phyloP scores from a whole-genome alignment of 2,329 filamentous ascomycete species.

The Fusarium goolgardi region DNA sequence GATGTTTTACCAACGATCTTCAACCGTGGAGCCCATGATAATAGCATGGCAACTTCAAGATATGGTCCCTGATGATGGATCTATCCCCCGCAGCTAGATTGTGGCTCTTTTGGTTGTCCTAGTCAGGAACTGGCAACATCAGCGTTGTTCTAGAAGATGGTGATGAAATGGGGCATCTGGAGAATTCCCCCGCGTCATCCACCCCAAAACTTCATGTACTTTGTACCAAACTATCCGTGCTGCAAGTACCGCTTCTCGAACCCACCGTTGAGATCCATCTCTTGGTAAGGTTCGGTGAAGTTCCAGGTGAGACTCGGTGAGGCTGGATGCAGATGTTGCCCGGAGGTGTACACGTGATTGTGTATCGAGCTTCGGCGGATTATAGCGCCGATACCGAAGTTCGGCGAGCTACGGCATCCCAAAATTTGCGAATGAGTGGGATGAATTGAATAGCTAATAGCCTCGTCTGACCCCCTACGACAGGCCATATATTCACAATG shows the following conservation, averaged over 20 bases:
- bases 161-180: constrained; percentile 47
- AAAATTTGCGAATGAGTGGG: constrained; percentile 41
- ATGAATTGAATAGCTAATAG: constrained; percentile 40
- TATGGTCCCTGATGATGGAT: constrained; percentile 38
- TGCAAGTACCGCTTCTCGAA: constrained; percentile 46
- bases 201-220: constrained; percentile 43
- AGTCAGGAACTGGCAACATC: constrained; percentile 45
- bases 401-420: constrained; percentile 22
- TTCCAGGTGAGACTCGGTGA: constrained; percentile 25
- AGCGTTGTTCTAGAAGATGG: constrained; percentile 43
- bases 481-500: constrained; percentile 46
- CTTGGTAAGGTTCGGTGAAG: constrained; percentile 38
- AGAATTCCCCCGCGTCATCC: constrained; percentile 47
- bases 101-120: constrained; percentile 35
- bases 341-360: constrained; percentile 16
- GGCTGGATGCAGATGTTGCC: neutral
- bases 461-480: constrained; percentile 29
- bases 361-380: neutral
- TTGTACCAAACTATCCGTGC: constrained; percentile 48
- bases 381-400: constrained; percentile 29
- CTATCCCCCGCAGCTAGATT: constrained; percentile 36
- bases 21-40: constrained; percentile 34
- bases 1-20: constrained; percentile 6
- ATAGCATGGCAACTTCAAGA: constrained; percentile 30
- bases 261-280: constrained; percentile 41